These are phyloP conservation scores for Naganishia liquefaciens DNA, from an alignment of 1,284 basidiomycete species.

Conservation along the genomic window DNA sequence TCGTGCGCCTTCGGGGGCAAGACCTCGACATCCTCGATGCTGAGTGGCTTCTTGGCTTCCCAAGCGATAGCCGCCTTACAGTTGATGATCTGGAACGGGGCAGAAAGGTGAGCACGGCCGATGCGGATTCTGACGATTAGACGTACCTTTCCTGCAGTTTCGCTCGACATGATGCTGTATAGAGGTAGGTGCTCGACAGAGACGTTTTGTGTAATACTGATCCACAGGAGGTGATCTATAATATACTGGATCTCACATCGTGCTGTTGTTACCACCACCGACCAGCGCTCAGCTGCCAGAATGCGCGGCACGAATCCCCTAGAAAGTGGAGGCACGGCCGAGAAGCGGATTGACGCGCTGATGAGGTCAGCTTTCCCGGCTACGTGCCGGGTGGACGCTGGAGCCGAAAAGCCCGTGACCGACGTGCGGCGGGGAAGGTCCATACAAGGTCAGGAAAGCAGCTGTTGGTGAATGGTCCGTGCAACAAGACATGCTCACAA, in stretches of 20 bases:
- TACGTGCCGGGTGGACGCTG: no score
- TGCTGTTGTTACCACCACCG: neutral
- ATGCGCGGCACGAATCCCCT: no score
- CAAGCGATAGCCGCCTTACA: slow-evolving; percentile 97
- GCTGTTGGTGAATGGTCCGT: no score
- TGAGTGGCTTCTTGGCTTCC: slow-evolving; percentile 83
- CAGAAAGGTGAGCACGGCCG: neutral
- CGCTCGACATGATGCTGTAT: slow-evolving; percentile 18
- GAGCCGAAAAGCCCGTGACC: no score
- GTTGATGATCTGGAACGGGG: slow-evolving; percentile 62
- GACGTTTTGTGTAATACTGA: no score
- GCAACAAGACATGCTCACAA: no score
- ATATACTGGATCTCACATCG: neutral
- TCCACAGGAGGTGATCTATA: neutral
- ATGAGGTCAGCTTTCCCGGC: no score
- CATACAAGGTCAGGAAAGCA: no score
- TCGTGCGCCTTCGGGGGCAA: slow-evolving; percentile 86
- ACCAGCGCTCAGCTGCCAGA: no score
- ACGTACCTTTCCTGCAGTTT: slow-evolving; percentile 24
- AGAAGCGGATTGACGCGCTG: no score
- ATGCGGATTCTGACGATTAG: neutral
- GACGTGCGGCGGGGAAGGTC: no score
- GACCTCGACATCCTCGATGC: slow-evolving; percentile 89
- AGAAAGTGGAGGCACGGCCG: no score
- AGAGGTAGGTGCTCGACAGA: neutral